Percentiles rank a stretch among this genome's conserved stretches.
Conservation (phyloP, 2,329 filamentous ascomycete genomes). For the Fusarium liriodendri region DNA sequence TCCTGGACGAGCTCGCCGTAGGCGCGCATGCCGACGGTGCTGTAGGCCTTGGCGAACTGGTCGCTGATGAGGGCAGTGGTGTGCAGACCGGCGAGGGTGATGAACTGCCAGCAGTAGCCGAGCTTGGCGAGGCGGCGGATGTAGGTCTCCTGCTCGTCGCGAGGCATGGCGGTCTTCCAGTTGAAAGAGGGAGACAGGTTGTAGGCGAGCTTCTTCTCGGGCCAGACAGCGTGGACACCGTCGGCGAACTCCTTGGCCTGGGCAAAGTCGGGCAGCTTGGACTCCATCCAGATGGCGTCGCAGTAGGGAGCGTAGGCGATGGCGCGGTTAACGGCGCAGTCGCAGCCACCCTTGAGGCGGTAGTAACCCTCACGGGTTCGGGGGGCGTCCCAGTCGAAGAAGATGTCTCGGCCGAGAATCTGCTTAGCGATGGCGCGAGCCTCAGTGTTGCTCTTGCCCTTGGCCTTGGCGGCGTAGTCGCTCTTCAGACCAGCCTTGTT, state of each 20-base stretch:
- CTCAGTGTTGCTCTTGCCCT: slow-evolving; percentile 89
- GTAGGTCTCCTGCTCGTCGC: slow-evolving; percentile 95
- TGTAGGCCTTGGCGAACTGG: slow-evolving; percentile 86
- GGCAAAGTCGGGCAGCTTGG: slow-evolving; percentile 89
- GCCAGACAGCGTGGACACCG: slow-evolving; percentile 93
- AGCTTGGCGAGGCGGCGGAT: slow-evolving; percentile 87
- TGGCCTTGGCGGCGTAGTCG: slow-evolving; percentile 74
- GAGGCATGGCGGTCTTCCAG: slow-evolving; percentile 97
- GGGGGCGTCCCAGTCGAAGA: slow-evolving; percentile 96
- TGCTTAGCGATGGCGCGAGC: slow-evolving; percentile 82
- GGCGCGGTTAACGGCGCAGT: slow-evolving; percentile 90
- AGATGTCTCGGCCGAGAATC: slow-evolving; percentile 82
- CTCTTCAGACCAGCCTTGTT: slow-evolving; percentile 77
- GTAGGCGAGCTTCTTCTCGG: slow-evolving; percentile 98
- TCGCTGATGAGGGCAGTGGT: slow-evolving; percentile 93
- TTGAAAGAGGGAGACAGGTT: slow-evolving; percentile 99
- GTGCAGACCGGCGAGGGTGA: slow-evolving; percentile 97
- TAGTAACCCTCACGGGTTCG: slow-evolving; percentile 96
- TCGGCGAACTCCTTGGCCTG: slow-evolving; percentile 95
- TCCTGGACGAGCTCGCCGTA: slow-evolving; percentile 98
- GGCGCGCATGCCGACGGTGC: slow-evolving; percentile 88
- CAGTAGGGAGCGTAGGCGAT: slow-evolving; percentile 93
- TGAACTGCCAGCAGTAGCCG: slow-evolving; percentile 99
- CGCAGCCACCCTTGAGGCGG: slow-evolving; percentile 89
- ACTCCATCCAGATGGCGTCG: slow-evolving; percentile 99